Evolutionary conservation across 108 stramenopile genomes (phyloP).

Genomic region (Nitzschia inconspicua): DNA sequence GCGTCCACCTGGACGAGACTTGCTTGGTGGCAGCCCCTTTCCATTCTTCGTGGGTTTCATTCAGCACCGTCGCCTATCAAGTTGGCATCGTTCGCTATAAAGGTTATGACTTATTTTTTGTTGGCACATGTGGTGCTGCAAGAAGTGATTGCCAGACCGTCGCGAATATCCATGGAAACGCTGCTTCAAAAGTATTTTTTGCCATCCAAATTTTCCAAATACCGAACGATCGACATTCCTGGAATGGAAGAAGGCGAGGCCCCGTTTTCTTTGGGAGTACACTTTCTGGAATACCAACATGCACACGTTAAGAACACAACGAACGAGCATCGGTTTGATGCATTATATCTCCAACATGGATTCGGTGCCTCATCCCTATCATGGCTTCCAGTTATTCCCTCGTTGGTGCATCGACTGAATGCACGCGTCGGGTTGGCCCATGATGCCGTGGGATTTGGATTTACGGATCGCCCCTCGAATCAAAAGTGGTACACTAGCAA

Average conservation of each 20-base stretch:
- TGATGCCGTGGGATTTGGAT: constrained; percentile 83
- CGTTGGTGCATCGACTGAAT: constrained; percentile 38
- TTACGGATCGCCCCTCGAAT: constrained; percentile 69
- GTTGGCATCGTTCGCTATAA: neutral
- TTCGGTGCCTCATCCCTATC: constrained; percentile 83
- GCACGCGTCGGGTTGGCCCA: constrained; percentile 56
- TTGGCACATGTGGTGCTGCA: constrained; percentile 37
- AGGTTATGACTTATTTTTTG: constrained; percentile 14
- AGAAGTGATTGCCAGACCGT: constrained; percentile 50
- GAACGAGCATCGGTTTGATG: constrained; percentile 16
- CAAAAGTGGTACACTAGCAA: constrained; percentile 31
- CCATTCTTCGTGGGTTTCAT: neutral
- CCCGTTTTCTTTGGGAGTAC: constrained; percentile 44
- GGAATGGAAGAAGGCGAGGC: no score
- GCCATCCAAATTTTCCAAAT: constrained; percentile 60
- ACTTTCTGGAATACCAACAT: constrained; percentile 25
- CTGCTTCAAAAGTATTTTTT: constrained; percentile 43
- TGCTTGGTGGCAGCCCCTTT: constrained; percentile 8
- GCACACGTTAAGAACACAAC: neutral
- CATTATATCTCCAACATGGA: constrained; percentile 73
- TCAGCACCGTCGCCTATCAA: neutral
- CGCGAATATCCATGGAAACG: constrained; percentile 45
- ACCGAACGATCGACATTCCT: constrained; percentile 13
- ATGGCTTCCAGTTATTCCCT: constrained; percentile 50
- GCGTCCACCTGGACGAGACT: constrained; percentile 7